These are phyloP conservation scores for Boletus albobrunnescens DNA, from an alignment of 1,284 basidiomycete genomes.

Conservation along the genomic window DNA sequence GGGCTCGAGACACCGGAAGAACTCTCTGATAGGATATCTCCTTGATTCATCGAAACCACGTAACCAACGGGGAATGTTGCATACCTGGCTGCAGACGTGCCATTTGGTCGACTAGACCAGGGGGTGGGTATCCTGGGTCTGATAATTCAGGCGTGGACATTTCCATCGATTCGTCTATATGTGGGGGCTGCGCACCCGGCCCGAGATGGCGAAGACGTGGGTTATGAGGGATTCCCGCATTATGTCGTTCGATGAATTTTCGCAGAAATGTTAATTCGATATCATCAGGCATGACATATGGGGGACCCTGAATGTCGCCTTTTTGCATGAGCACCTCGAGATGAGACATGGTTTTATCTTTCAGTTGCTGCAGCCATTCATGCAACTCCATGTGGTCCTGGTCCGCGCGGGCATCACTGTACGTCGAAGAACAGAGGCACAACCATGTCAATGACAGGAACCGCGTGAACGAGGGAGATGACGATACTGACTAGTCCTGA, in stretches of 20 bases:
- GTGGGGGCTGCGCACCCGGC: conserved; percentile 36
- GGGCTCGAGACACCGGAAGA: conserved; percentile 31
- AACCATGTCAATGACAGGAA: conserved; percentile 10
- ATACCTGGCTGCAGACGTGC: conserved; percentile 39
- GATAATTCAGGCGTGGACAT: conserved; percentile 56
- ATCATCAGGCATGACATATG: conserved; percentile 73
- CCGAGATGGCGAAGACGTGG: conserved; percentile 60
- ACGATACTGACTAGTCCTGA: conserved; percentile 56
- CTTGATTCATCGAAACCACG: conserved; percentile 6
- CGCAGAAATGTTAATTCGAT: conserved; percentile 70
- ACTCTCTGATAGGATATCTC: conserved; percentile 20
- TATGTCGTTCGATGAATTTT: conserved; percentile 74
- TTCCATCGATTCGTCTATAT: conserved; percentile 45
- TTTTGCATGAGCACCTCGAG: conserved; percentile 79
- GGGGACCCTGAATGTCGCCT: conserved; percentile 75
- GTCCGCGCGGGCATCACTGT: conserved; percentile 65
- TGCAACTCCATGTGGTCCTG: conserved; percentile 83
- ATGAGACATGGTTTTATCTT: conserved; percentile 82
- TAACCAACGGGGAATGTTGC: conserved; percentile 7
- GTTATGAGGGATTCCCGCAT: conserved; percentile 66
- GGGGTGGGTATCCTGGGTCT: conserved; percentile 41
- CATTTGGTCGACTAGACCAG: conserved; percentile 37
- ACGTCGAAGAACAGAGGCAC: neutral
- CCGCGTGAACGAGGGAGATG: neutral
- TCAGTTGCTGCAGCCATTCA: conserved; percentile 78